phyloP scores from a whole-genome alignment of 805 yeast genomes.

The Babjeviella inositovora region DNA sequence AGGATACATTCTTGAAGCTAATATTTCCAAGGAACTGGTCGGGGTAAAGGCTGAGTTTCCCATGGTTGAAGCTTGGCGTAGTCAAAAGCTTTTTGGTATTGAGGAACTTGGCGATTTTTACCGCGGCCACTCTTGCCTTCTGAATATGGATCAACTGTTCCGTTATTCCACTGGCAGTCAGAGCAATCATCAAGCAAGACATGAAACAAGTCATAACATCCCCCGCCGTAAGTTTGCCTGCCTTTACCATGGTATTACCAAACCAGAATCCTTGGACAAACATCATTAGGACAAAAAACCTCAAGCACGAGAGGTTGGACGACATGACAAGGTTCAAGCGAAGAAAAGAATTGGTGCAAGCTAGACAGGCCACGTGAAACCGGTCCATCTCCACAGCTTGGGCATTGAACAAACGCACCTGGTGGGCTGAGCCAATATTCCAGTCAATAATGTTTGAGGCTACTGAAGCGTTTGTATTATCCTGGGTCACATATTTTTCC shows the following conservation, averaged over 20 bases:
- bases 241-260: conserved; percentile 53
- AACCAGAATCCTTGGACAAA: conserved; percentile 91
- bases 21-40: conserved; percentile 28
- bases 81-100: too few relatives aligned
- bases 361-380: conserved; percentile 14
- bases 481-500: conserved; percentile 28
- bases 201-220: conserved; percentile 72
- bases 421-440: conserved; percentile 41
- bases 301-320: conserved; percentile 38
- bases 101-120: conserved; percentile 24
- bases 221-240: conserved; percentile 33
- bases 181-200: conserved; percentile 62
- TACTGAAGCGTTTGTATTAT: conserved; percentile 36
- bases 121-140: conserved; percentile 58
- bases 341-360: conserved; percentile 19
- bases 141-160: conserved; percentile 45
- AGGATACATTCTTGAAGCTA: conserved; percentile 36
- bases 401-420: conserved; percentile 49
- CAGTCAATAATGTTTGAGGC: conserved; percentile 56
- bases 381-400: conserved; percentile 29
- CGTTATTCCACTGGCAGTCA: conserved; percentile 35
- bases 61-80: conserved; percentile 1
- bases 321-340: conserved; percentile 29
- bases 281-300: conserved; percentile 47
- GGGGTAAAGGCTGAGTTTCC: conserved; percentile 6